Evolutionary conservation across 345 rosid genomes (phyloP).

Genomic region (Eucalyptus microcorys): DNA sequence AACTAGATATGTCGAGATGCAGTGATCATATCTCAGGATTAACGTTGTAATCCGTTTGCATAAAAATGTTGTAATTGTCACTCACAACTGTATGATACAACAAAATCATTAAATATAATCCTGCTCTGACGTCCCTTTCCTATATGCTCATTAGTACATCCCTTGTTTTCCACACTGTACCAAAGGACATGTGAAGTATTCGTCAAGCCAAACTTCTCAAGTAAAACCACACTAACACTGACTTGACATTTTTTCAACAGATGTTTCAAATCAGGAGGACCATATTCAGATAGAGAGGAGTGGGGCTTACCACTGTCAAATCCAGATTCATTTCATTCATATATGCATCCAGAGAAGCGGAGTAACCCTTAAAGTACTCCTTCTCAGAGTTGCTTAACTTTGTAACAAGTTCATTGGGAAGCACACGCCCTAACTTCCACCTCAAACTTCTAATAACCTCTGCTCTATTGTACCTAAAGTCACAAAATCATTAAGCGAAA

Average conservation of each 20-base stretch:
- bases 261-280: not conserved
- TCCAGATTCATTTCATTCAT: slow-evolving; percentile 64
- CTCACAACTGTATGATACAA: not conserved
- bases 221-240: not conserved
- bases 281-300: not conserved
- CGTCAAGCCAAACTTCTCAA: not conserved
- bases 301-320: slow-evolving; percentile 59
- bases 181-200: not conserved
- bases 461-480: slow-evolving; percentile 60
- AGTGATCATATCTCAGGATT: not conserved
- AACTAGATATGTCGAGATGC: not conserved
- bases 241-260: not conserved
- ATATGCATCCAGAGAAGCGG: slow-evolving; percentile 53
- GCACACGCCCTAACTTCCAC: slow-evolving; percentile 70
- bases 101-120: not conserved
- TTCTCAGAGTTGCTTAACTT: slow-evolving; percentile 63
- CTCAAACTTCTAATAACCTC: slow-evolving; percentile 60
- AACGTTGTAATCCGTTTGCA: not conserved
- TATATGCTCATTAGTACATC: not conserved
- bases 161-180: not conserved
- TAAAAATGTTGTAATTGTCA: not conserved
- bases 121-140: not conserved
- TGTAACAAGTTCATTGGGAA: slow-evolving; percentile 64
- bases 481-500: not conserved
- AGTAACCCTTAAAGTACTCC: slow-evolving; percentile 55